Conservation (phyloP, 176 grass and related monocot species). For the Panicum miliaceum region DNA sequence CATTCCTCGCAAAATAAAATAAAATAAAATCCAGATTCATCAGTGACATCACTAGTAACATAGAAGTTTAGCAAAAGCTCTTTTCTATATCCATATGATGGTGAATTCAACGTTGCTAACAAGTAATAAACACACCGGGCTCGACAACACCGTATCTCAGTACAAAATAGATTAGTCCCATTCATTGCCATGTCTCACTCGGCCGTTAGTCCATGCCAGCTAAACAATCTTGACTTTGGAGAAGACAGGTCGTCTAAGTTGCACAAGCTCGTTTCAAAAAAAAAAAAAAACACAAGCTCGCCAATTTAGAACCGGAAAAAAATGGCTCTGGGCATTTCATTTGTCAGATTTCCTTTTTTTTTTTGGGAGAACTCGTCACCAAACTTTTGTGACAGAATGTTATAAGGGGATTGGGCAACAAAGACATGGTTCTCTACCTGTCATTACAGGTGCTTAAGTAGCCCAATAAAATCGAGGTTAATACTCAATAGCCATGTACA, state of each 20-base stretch:
- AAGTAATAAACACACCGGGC: background rate
- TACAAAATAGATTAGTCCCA: background rate
- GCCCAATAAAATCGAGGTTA: background rate
- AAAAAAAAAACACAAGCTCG: background rate
- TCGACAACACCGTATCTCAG: background rate
- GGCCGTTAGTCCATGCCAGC: background rate
- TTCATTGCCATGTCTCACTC: background rate
- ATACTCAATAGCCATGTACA: background rate
- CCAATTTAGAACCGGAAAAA: background rate
- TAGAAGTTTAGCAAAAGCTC: background rate
- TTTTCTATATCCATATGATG: background rate
- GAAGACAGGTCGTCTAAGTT: background rate
- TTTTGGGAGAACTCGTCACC: background rate
- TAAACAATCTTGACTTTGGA: background rate
- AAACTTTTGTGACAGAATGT: background rate
- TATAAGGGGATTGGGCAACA: background rate
- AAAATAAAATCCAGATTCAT: no score
- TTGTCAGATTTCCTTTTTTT: background rate
- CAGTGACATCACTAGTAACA: background rate
- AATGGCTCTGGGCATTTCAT: background rate
- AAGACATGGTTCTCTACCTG: background rate
- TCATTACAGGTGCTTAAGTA: background rate
- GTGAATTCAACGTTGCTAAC: background rate
- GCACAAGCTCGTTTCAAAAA: background rate
- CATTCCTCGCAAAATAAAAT: no score